Evolutionary conservation across 164 flowering plant genomes (phyloP), one percentile per base, ranked within the genome.

Genomic region (Litsea cubeba): DNA sequence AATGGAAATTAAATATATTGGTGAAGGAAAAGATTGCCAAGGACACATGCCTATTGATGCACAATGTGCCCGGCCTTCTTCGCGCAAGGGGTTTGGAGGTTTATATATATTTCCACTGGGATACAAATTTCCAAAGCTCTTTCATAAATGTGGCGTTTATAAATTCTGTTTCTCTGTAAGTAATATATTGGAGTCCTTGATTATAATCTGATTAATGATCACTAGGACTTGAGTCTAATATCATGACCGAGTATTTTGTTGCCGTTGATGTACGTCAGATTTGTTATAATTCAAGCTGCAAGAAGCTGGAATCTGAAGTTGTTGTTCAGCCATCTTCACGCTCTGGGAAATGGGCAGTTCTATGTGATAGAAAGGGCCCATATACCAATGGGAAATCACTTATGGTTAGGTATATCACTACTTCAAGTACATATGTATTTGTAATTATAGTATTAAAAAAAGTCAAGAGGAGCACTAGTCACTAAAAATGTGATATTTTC

Each of bases 51-150:
- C 78, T 75, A 30, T 89, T 66, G 81, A 71, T 74, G 76, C 84
- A 25, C 30, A 20, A 50, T 76, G 80, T 40, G 28, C 75, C 12
- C 20, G 76, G 70, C 82, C 88, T 75, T 75, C 92, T 12, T 71
- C 82, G 0, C 79, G 49, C 22, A 80, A 81, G 22, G 93, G 87
- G 15, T 75, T 86, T 68, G 81, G 76, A n/a, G 97, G 97, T 15
- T 77, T 93, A 50, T 93, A 91, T 75, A 71, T 88, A 58, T 88
- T 89, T 80, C 74, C 85, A 35, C 66, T 88, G 54, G 76, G 80
- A 26, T 68, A 77, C 62, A 85, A 79, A 77, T 46, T 74, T 15
- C 84, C 85, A 6, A 7, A 50, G 7, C 75, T 89, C 57, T 89
- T 90, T 72, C 60, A 79, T 22, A 82, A 76, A 58, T 85, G 90